Conservation (phyloP, 331 rosid species). For the Pyrus hybrid region DNA sequence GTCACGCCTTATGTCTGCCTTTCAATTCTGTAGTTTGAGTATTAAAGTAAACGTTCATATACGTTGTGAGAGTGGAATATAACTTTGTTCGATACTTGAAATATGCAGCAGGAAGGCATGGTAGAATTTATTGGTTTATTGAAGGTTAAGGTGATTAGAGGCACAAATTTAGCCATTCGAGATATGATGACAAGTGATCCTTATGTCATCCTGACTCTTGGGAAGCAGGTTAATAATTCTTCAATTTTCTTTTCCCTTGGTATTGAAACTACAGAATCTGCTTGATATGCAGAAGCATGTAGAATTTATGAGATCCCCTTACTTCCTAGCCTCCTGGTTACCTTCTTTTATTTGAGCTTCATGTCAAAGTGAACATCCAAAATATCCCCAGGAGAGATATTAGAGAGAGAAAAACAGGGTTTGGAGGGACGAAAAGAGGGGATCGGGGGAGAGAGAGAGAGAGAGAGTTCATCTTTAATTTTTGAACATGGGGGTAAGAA, state of each 20-base stretch:
- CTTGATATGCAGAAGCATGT: neutral
- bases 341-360: neutral
- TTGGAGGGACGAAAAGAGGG: neutral
- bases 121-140: slow-evolving; percentile 85
- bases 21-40: slow-evolving; percentile 11
- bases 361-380: neutral
- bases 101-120: slow-evolving; percentile 78
- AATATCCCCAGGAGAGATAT: neutral
- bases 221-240: slow-evolving; percentile 60
- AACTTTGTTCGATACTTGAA: slow-evolving; percentile 19
- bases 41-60: neutral
- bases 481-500: neutral
- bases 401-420: neutral
- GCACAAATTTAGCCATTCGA: slow-evolving; percentile 81
- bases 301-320: neutral
- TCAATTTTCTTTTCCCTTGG: neutral
- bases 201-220: slow-evolving; percentile 75
- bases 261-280: neutral
- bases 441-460: neutral
- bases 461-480: neutral
- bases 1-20: slow-evolving; percentile 8
- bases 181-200: slow-evolving; percentile 97
- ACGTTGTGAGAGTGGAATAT: slow-evolving; percentile 1
- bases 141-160: slow-evolving; percentile 84
- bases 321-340: neutral